Evolutionary conservation across 192 early-diverging fungal genomes (phyloP).

Genomic region (Entomortierella beljakovae): DNA sequence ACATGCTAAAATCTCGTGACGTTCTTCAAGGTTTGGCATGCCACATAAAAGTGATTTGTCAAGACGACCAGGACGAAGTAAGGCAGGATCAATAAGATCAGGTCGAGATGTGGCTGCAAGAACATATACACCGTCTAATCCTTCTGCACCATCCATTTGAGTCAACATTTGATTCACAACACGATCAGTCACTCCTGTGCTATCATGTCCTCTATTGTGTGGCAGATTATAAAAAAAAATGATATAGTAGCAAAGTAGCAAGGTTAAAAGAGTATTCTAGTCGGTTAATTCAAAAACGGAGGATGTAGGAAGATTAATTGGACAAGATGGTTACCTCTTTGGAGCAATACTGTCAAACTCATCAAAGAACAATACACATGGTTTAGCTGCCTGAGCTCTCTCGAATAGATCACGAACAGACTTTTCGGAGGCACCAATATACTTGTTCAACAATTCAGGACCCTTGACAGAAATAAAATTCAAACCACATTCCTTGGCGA

Average conservation of each 20-base stretch:
- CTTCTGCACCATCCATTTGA: slow-evolving; percentile 99
- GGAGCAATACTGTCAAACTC: slow-evolving; percentile 99
- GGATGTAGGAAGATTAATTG: not conserved
- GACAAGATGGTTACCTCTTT: slow-evolving; percentile 63
- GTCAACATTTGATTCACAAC: slow-evolving; percentile 99
- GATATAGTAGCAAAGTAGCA: not conserved
- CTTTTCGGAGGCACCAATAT: slow-evolving; percentile 98
- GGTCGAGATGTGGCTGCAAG: slow-evolving; percentile 93
- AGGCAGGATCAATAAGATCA: slow-evolving; percentile 86
- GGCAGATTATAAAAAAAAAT: not conserved
- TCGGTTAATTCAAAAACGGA: too few species aligned
- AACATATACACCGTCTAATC: slow-evolving; percentile 95
- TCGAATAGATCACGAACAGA: slow-evolving; percentile 94
- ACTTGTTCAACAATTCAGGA: slow-evolving; percentile 98
- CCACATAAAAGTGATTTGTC: slow-evolving; percentile 89
- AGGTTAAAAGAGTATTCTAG: too few species aligned
- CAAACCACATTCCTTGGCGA: slow-evolving; percentile 95
- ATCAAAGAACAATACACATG: slow-evolving; percentile 98
- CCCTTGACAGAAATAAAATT: slow-evolving; percentile 99
- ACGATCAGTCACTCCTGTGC: slow-evolving; percentile 97
- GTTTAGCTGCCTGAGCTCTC: slow-evolving; percentile 91
- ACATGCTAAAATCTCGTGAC: slow-evolving; percentile 83
- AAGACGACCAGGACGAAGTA: slow-evolving; percentile 84
- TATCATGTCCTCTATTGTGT: slow-evolving; percentile 90
- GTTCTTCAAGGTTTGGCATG: slow-evolving; percentile 81